A percentile compares a stretch with the other conserved stretches of the same genome.
These are phyloP conservation scores for Scalesia atractyloides DNA, from an alignment of 129 eudicot species.

Conservation along the genomic window DNA sequence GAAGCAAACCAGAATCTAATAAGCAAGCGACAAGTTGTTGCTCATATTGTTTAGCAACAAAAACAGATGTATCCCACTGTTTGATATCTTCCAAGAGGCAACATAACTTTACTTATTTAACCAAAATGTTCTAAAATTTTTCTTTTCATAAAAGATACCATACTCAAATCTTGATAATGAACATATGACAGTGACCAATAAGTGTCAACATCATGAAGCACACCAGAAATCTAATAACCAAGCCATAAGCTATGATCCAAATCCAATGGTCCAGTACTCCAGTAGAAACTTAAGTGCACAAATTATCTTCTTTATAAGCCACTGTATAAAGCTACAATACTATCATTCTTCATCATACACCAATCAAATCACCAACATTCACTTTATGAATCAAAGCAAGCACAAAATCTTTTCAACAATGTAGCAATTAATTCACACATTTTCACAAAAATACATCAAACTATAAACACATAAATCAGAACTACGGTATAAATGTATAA, in stretches of 20 bases:
- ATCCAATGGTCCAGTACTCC: slow-evolving; percentile 11
- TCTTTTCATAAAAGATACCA: slow-evolving; percentile 22
- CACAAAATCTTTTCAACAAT: background rate
- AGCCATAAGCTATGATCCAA: slow-evolving; percentile 5
- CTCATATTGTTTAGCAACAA: no score
- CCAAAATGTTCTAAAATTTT: background rate
- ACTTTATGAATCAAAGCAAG: slow-evolving; percentile 11
- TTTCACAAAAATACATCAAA: slow-evolving; percentile 21
- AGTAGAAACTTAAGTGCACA: slow-evolving; percentile 16
- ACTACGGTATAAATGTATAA: slow-evolving; percentile 22
- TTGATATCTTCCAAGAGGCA: no score
- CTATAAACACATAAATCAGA: background rate
- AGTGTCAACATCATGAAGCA: slow-evolving; percentile 30
- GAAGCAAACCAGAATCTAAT: no score
- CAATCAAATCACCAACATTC: slow-evolving; percentile 7
- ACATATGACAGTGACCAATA: slow-evolving; percentile 18
- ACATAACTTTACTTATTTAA: no score
- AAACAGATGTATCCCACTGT: no score
- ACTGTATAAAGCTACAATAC: slow-evolving; percentile 18
- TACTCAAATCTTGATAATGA: slow-evolving; percentile 10
- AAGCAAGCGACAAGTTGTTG: no score
- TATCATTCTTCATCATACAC: background rate
- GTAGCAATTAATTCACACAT: no score
- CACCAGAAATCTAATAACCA: background rate
- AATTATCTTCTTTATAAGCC: slow-evolving; percentile 6